These are phyloP conservation scores for Lyophyllum atratum DNA, from an alignment of 768 basidiomycete species.

Conservation along the genomic window DNA sequence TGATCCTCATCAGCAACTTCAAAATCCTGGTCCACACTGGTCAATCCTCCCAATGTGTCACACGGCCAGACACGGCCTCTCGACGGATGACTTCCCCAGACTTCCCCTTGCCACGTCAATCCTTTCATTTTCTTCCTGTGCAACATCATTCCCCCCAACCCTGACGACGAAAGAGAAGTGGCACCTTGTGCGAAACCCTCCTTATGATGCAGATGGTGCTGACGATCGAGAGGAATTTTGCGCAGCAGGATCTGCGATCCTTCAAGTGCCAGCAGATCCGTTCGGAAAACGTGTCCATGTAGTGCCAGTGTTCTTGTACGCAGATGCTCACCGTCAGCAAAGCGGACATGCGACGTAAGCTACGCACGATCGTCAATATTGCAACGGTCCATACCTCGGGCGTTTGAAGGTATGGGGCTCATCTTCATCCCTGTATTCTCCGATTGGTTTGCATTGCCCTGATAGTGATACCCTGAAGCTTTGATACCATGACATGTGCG, in stretches of 20 bases:
- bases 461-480: constrained; percentile 7
- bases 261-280: constrained; percentile 89
- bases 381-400: constrained; percentile 68
- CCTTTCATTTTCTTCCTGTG: constrained; percentile 99
- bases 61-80: no score
- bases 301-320: constrained; percentile 87
- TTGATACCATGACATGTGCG: constrained; percentile 12
- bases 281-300: constrained; percentile 81
- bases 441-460: neutral
- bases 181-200: constrained; percentile 95
- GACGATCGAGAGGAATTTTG: constrained; percentile 68
- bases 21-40: no score
- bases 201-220: constrained; percentile 91
- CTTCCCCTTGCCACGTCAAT: no score
- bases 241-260: constrained; percentile 91
- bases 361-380: constrained; percentile 84
- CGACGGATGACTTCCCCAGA: no score
- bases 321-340: constrained; percentile 76
- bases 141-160: constrained; percentile 96
- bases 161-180: constrained; percentile 97
- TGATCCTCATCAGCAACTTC: no score
- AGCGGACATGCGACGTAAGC: constrained; percentile 66
- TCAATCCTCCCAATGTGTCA: no score
- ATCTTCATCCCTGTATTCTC: neutral
- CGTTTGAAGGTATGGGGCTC: constrained; percentile 59